Evolutionary conservation across 2,329 filamentous ascomycete genomes (phyloP), one percentile per base, ranked within the genome.

Genomic region (Fusarium tjaetaba): DNA sequence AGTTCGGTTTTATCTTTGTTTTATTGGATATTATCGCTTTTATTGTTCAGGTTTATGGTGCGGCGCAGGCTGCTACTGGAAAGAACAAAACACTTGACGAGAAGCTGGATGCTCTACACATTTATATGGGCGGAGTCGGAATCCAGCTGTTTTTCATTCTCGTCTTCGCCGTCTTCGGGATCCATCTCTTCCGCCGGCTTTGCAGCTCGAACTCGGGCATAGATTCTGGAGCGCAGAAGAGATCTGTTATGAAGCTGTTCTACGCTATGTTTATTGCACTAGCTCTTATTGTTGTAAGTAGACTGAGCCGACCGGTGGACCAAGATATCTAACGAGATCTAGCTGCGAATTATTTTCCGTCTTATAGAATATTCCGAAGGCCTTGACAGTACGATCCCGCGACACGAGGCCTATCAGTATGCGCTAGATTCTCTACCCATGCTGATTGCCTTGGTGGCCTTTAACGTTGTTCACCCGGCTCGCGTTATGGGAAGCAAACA

Each of bases 1-100:
- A 48, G 4, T 48, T 48, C 4, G 45, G 45, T 0, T 48, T 48
- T 11, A 11, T 48, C 2, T 48, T 48, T 16, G 26, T 48, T 4
- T 1, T 48, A 5, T 22, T 48, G 4, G 45, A 48, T 11, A 48
- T 48, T 0, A 16, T 48, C 4, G 45, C 45, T 11, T 48, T 48
- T 14, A 48, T 48, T 22, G 20, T 48, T 4, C 45, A 48, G 7
- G 45, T 48, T 2, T 48, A 48, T 30, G 26, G 45, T 2, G 45
- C 45, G 4, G 45, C 26, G 4, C 26, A 48, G 20, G 45, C 45
- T 30, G 45, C 45, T 11, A 48, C 45, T 48, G 45, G 45, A 0
- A 30, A 48, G 2, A 0, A 48, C 1, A 30, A 48, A 6, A 48
- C 45, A 0, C 4, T 48, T 0, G 9, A 0, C 0, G 45, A 48